phyloP scores from a whole-genome alignment of 148 eudicot species.

The Persicaria tinctoria region DNA sequence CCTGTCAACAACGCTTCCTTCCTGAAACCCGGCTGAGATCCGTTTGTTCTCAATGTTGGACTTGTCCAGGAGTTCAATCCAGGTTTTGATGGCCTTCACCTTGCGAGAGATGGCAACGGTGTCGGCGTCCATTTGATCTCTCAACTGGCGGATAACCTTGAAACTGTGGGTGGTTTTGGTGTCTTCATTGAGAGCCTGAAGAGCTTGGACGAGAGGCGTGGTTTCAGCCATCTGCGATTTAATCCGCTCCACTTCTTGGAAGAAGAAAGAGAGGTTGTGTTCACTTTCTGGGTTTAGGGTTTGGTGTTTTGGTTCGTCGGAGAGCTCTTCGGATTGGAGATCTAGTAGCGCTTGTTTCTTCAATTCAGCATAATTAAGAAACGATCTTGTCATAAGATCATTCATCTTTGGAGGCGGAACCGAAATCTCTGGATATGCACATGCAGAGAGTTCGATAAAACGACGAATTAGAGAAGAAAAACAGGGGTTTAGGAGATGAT shows the following conservation, averaged over 20 bases:
- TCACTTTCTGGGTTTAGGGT: conserved; percentile 40
- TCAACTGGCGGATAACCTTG: conserved; percentile 53
- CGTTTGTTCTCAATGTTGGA: conserved; percentile 37
- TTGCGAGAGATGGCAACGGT: conserved; percentile 56
- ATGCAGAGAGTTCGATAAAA: conserved; percentile 11
- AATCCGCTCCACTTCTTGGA: conserved; percentile 51
- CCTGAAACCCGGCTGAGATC: conserved; percentile 23
- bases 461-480: too few relatives aligned
- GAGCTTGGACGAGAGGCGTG: conserved; percentile 54
- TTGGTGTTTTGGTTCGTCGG: conserved; percentile 31
- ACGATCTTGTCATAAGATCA: conserved; percentile 84
- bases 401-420: conserved; percentile 42
- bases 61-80: conserved; percentile 50
- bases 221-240: conserved; percentile 59
- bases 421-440: conserved; percentile 15
- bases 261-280: conserved; percentile 53
- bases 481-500: too few relatives aligned
- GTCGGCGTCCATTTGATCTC: conserved; percentile 76
- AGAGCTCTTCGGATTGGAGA: conserved; percentile 28
- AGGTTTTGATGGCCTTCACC: conserved; percentile 42
- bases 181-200: conserved; percentile 63
- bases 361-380: conserved; percentile 72
- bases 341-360: conserved; percentile 65
- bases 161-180: conserved; percentile 60
- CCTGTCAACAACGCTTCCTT: conserved; percentile 55